These are phyloP conservation scores for Cyathus olla DNA, from an alignment of 1,284 basidiomycete species.

Conservation along the genomic window DNA sequence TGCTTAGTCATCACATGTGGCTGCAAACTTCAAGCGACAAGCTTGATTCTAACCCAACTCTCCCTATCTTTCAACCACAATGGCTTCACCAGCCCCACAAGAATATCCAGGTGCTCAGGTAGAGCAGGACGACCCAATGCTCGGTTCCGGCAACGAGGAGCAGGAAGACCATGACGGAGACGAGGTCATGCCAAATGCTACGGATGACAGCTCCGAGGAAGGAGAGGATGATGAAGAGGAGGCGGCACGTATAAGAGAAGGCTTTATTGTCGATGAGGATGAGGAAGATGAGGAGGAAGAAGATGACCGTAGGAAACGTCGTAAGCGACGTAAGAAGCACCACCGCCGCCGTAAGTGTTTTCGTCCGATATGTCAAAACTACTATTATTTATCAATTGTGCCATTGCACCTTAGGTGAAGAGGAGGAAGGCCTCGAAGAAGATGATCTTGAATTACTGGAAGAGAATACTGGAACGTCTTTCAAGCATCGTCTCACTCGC, in stretches of 20 bases:
- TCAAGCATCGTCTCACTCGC: constrained; percentile 75
- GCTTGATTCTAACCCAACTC: not conserved
- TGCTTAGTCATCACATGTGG: too few relatives aligned
- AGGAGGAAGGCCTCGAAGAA: constrained; percentile 88
- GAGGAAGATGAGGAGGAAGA: constrained; percentile 75
- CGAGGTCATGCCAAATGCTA: constrained; percentile 60
- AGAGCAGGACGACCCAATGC: constrained; percentile 68
- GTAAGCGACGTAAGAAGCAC: constrained; percentile 67
- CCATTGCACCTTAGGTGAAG: constrained; percentile 42
- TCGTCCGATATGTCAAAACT: not conserved
- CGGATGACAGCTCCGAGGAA: constrained; percentile 90
- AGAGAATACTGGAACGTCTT: constrained; percentile 91
- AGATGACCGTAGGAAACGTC: constrained; percentile 56
- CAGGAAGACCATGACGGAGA: constrained; percentile 60
- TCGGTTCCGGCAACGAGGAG: constrained; percentile 56
- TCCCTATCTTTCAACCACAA: constrained; percentile 41
- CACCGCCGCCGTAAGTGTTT: constrained; percentile 68
- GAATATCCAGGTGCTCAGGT: constrained; percentile 37
- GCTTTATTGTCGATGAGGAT: constrained; percentile 90
- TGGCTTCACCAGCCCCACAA: constrained; percentile 63
- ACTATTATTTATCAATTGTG: not conserved
- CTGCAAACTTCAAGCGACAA: too few relatives aligned
- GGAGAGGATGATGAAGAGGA: constrained; percentile 88
- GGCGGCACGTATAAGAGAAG: constrained; percentile 77
- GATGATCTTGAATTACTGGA: constrained; percentile 96